These are phyloP conservation scores for Calophaca sinica DNA, from an alignment of 306 rosid genomes.

Conservation along the genomic window DNA sequence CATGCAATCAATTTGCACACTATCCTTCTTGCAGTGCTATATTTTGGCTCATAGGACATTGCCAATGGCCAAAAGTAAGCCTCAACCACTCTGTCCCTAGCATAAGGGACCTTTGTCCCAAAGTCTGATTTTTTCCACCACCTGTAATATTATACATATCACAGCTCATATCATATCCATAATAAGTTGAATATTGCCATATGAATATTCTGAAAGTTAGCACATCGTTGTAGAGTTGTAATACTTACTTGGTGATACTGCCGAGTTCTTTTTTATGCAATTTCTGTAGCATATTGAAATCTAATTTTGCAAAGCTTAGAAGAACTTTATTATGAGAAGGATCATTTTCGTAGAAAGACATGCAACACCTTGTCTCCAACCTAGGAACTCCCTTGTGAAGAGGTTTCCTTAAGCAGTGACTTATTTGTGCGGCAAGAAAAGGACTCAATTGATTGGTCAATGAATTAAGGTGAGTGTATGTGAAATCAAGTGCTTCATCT, in stretches of 20 bases:
- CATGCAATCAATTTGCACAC: slow-evolving; percentile 40
- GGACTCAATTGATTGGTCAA: slow-evolving; percentile 11
- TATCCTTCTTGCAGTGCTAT: slow-evolving; percentile 39
- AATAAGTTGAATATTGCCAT: too few species aligned
- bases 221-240: too few species aligned
- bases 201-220: too few species aligned
- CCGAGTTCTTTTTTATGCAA: slow-evolving; percentile 41
- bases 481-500: slow-evolving; percentile 53
- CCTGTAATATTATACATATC: slow-evolving; percentile 30
- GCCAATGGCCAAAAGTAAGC: slow-evolving; percentile 43
- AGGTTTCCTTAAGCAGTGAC: slow-evolving; percentile 38
- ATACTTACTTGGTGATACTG: slow-evolving; percentile 37
- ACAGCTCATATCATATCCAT: too few species aligned
- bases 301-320: slow-evolving; percentile 53
- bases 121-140: slow-evolving; percentile 56
- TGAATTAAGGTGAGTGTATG: slow-evolving; percentile 26
- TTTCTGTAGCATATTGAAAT: slow-evolving; percentile 57
- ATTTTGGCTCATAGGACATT: slow-evolving; percentile 44
- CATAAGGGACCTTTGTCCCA: slow-evolving; percentile 39
- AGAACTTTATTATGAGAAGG: slow-evolving; percentile 44
- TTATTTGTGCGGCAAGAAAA: slow-evolving; percentile 18
- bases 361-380: slow-evolving; percentile 44
- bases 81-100: slow-evolving; percentile 55
- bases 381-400: slow-evolving; percentile 50
- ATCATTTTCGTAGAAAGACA: slow-evolving; percentile 48